Percentiles rank a stretch among this genome's conserved stretches.
Conservation (phyloP, 768 basidiomycete species). For the Tephrocybe sp. region DNA sequence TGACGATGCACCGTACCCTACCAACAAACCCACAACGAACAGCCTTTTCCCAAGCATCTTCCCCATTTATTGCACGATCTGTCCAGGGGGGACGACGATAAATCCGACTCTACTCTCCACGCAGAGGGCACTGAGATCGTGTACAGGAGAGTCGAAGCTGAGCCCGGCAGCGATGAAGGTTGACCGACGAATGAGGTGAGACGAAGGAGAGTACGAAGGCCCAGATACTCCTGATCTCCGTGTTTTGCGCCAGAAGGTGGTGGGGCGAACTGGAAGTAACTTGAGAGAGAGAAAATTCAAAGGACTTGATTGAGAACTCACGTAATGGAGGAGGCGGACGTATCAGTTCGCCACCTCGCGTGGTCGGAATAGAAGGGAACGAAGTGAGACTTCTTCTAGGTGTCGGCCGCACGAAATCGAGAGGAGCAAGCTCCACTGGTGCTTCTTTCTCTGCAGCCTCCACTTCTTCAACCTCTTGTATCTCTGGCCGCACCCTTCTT, state of each 20-base stretch:
- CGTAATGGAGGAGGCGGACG: constrained; percentile 66
- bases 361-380: constrained; percentile 26
- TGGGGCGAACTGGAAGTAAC: constrained; percentile 63
- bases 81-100: constrained; percentile 45
- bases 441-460: constrained; percentile 8
- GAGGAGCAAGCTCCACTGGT: constrained; percentile 12
- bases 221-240: constrained; percentile 68
- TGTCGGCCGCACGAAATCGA: constrained; percentile 15
- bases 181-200: constrained; percentile 71
- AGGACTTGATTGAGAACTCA: constrained; percentile 34
- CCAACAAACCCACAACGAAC: constrained; percentile 8
- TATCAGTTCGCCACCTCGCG: constrained; percentile 46
- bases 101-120: constrained; percentile 57
- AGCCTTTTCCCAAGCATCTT: constrained; percentile 8
- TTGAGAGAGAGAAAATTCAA: background rate
- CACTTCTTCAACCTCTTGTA: background rate
- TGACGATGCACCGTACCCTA: constrained; percentile 4
- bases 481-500: constrained; percentile 18
- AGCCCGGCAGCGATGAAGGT: constrained; percentile 82
- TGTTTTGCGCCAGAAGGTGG: constrained; percentile 79
- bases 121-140: constrained; percentile 61
- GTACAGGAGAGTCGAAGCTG: constrained; percentile 56
- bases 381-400: constrained; percentile 30
- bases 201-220: constrained; percentile 71
- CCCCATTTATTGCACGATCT: constrained; percentile 22